Conservation (phyloP, 2,329 filamentous ascomycete genomes). For the Aspergillus sp. region DNA sequence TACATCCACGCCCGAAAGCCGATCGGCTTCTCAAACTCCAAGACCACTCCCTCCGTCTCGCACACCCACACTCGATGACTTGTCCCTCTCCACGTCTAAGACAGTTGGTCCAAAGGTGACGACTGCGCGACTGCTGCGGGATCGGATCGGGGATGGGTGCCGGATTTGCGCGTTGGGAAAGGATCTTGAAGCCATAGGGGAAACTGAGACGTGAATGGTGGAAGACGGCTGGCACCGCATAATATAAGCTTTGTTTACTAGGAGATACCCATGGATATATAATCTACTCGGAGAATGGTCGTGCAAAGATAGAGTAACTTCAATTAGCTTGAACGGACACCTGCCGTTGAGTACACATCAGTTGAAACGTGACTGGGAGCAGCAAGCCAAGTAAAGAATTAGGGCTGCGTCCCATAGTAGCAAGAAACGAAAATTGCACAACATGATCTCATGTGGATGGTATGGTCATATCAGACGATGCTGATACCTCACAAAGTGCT, state of each 20-base stretch:
- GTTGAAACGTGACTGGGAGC: conserved; percentile 6
- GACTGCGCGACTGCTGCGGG: conserved; percentile 73
- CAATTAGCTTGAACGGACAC: conserved; percentile 6
- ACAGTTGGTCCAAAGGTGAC: conserved; percentile 85
- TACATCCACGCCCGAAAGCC: conserved; percentile 16
- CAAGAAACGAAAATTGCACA: conserved; percentile 4
- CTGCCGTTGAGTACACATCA: conserved; percentile 6
- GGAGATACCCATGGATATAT: conserved; percentile 25
- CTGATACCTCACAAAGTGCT: neutral
- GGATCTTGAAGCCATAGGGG: conserved; percentile 32
- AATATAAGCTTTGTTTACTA: conserved; percentile 19
- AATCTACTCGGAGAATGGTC: conserved; percentile 10
- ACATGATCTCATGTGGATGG: conserved; percentile 2
- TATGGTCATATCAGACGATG: conserved; percentile 7
- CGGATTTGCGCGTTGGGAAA: conserved; percentile 37
- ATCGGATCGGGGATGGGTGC: conserved; percentile 56
- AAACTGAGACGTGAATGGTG: conserved; percentile 8
- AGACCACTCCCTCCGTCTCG: conserved; percentile 17
- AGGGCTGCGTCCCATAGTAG: conserved; percentile 4
- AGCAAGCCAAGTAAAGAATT: conserved; percentile 2
- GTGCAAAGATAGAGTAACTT: neutral
- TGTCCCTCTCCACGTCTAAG: conserved; percentile 31
- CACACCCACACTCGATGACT: conserved; percentile 22
- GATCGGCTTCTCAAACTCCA: conserved; percentile 21
- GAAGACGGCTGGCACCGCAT: conserved; percentile 5